Base-by-base conservation (phyloP, 2,329 filamentous ascomycete species). In the Fusarium sp. region DNA sequence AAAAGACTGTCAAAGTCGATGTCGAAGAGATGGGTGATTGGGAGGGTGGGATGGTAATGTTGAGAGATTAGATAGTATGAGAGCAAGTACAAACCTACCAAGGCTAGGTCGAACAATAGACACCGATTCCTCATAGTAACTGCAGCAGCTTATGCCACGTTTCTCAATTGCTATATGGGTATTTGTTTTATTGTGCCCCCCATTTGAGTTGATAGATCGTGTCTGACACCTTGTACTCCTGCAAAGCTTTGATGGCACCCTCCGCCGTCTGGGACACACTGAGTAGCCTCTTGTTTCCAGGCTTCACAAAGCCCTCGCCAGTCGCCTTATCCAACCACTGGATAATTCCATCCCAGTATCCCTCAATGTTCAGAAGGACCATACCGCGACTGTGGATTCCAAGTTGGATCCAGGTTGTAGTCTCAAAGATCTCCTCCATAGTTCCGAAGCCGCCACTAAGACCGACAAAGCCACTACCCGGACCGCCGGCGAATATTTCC, bases 331-430 rank as follows among this genome's bases (percentile, higher is more conserved):
- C 85, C 63, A 98, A 88, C 95, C 94, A 98, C 51, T 86, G 81
- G 62, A 98, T 80, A 66, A 99, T 83, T 1, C 94, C 94, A 79
- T 97, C 92, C 88, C 94, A 99, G 81, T 97, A 98, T 1, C 93
- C 93, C 55, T 94, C 90, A 23, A 98, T 86, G 79, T 98, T 98
- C 72, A 93, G 88, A 48, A 98, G 83, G 54, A 95, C 90, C 45
- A 98, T 90, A 5, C 92, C 92, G 53, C 87, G 85, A 73, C 85
- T 86, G 81, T 98, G 96, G 71, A 99, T 98, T 1, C 95, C 95
- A 53, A 99, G 82, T 83, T 98, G 96, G 80, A 98, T 98, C 94
- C 96, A 99, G 11, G 93, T 96, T 28, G 90, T 90, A 3, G 93
- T 89, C 82, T 97, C 93, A 80, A 97, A 94, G 77, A 98, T 86